A percentile compares a stretch with the other conserved stretches of the same genome.
Evolutionary conservation across 2,329 filamentous ascomycete species (phyloP).

Genomic region (Lomentospora prolificans): DNA sequence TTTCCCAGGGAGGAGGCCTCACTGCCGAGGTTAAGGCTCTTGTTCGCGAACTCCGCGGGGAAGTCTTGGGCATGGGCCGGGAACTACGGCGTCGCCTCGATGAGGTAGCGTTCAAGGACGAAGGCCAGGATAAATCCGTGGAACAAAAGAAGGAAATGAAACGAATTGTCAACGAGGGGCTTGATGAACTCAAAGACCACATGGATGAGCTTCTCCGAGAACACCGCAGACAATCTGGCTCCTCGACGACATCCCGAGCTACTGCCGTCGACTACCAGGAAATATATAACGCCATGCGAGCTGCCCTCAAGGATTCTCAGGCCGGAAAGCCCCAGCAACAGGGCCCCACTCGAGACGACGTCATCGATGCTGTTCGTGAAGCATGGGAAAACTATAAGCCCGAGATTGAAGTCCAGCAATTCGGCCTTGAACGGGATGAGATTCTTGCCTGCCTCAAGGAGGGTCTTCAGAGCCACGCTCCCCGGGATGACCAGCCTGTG

Average conservation of each 20-base stretch:
- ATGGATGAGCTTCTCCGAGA: constrained; percentile 73
- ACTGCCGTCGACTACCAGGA: constrained; percentile 66
- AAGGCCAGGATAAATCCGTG: constrained; percentile 14
- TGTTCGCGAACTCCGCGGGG: constrained; percentile 79
- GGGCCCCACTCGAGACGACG: constrained; percentile 61
- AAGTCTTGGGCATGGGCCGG: constrained; percentile 89
- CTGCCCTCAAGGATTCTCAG: constrained; percentile 57
- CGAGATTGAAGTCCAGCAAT: constrained; percentile 81
- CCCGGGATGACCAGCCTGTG: constrained; percentile 38
- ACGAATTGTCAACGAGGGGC: constrained; percentile 67
- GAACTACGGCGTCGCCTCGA: constrained; percentile 84
- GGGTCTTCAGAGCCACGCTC: constrained; percentile 67
- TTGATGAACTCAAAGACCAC: constrained; percentile 75
- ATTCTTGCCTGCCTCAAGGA: constrained; percentile 79
- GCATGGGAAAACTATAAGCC: constrained; percentile 94
- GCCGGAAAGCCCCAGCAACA: constrained; percentile 22
- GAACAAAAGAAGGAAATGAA: constrained; percentile 5
- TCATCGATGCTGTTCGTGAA: constrained; percentile 77
- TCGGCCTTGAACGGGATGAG: constrained; percentile 83
- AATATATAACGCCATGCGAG: constrained; percentile 75
- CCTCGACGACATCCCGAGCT: constrained; percentile 51
- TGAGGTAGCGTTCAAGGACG: constrained; percentile 41
- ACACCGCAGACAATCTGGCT: constrained; percentile 57
- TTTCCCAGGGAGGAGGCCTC: constrained; percentile 76
- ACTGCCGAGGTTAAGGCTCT: constrained; percentile 88